phyloP scores from a whole-genome alignment of 2,329 filamentous ascomycete species.

The Colletotrichum nymphaeae region DNA sequence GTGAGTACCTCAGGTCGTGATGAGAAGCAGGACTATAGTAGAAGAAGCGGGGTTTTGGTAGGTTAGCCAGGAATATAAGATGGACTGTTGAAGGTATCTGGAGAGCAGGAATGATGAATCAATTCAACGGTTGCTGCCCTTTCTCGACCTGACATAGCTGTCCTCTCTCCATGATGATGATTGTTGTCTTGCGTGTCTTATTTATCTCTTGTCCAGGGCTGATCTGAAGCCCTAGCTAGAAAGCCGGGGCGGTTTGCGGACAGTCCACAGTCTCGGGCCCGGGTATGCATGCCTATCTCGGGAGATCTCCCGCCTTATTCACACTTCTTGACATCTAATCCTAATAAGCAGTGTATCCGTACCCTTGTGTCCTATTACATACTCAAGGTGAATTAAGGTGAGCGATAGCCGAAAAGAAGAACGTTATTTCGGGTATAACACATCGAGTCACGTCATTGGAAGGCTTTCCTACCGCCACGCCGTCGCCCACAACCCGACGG shows the following conservation, averaged over 20 bases:
- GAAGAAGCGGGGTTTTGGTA: neutral
- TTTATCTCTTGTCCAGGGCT: neutral
- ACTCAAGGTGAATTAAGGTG: neutral
- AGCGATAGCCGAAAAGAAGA: slow-evolving; percentile 4
- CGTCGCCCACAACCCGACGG: neutral
- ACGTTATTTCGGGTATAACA: neutral
- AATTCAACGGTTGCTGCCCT: neutral
- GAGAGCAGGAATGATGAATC: neutral
- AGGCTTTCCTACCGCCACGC: neutral
- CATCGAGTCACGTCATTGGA: neutral
- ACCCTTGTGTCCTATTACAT: neutral
- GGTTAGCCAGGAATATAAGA: no score
- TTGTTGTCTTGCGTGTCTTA: neutral
- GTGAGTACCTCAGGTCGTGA: slow-evolving; percentile 55
- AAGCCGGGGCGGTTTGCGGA: neutral
- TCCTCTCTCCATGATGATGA: neutral
- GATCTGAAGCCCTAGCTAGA: neutral
- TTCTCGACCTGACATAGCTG: no score
- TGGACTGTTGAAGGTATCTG: no score
- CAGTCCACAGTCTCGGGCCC: neutral
- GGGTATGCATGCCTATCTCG: neutral
- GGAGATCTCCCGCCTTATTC: slow-evolving; percentile 24
- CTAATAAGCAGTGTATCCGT: no score
- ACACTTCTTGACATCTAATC: neutral
- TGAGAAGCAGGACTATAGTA: neutral